Percentiles rank a stretch among this genome's conserved stretches.
Evolutionary conservation across 345 rosid species (phyloP).

Genomic region (Nasturtium officinale): DNA sequence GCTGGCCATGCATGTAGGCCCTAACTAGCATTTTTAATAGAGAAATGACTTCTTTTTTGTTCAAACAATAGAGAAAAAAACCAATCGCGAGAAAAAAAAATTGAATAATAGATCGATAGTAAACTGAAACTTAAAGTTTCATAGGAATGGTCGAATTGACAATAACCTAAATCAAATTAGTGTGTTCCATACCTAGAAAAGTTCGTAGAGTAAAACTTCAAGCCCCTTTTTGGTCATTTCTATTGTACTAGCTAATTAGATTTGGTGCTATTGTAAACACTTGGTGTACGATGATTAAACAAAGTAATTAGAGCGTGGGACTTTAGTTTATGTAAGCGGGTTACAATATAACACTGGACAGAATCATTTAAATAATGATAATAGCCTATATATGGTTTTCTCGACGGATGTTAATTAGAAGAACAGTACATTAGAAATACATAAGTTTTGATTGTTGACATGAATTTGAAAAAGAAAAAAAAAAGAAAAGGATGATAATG

Average conservation of each 20-base stretch:
- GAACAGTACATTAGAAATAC: background rate
- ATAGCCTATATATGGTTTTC: background rate
- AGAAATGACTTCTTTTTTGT: too few relatives aligned
- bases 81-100: too few relatives aligned
- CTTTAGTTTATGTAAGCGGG: background rate
- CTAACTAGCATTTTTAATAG: too few relatives aligned
- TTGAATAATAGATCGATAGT: too few relatives aligned
- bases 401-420: background rate
- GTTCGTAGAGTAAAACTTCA: background rate
- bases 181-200: constrained; percentile 1
- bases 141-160: background rate
- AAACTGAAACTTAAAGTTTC: too few relatives aligned
- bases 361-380: constrained; percentile 7
- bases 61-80: too few relatives aligned
- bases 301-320: background rate
- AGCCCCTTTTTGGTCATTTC: background rate
- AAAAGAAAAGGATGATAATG: background rate
- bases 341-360: background rate
- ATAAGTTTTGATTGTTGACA: background rate
- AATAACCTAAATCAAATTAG: background rate
- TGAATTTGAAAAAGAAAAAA: background rate
- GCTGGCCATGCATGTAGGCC: too few relatives aligned
- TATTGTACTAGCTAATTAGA: background rate
- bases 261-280: background rate
- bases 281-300: constrained; percentile 23